A percentile compares a stretch with the other conserved stretches of the same genome.
Evolutionary conservation across 2,329 filamentous ascomycete genomes (phyloP).

Genomic region (Aaosphaeria arxii): DNA sequence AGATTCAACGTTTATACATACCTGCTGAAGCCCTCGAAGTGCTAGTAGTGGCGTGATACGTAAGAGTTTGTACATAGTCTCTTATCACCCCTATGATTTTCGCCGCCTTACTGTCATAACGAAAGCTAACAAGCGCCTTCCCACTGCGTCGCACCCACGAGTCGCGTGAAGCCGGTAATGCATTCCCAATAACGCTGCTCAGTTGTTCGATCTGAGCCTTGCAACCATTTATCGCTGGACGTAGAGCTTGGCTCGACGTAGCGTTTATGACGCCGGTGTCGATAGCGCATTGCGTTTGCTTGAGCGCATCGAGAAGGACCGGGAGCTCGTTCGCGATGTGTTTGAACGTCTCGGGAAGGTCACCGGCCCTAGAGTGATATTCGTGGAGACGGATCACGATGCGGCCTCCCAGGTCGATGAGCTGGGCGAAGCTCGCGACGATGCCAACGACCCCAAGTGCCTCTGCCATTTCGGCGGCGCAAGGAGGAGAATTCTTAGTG

Average conservation of each 20-base stretch:
- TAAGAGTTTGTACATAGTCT: constrained; percentile 5
- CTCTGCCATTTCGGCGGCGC: constrained; percentile 14
- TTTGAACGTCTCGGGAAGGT: constrained; percentile 7
- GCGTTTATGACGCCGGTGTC: constrained; percentile 4
- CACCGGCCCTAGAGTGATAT: constrained; percentile 4
- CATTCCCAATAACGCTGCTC: constrained; percentile 7
- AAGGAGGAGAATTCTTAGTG: no score
- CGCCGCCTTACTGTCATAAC: constrained; percentile 10
- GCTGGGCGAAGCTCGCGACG: constrained; percentile 13
- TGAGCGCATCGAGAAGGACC: constrained; percentile 5
- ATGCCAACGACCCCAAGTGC: constrained; percentile 11
- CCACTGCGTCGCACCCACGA: constrained; percentile 4
- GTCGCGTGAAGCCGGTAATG: constrained; percentile 5
- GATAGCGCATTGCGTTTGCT: constrained; percentile 4
- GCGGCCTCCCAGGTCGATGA: constrained; percentile 8
- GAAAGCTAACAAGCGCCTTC: constrained; percentile 9
- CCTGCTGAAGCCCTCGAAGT: background rate
- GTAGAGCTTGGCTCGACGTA: constrained; percentile 3
- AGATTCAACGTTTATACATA: background rate
- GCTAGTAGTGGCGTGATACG: constrained; percentile 1
- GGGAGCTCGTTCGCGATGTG: constrained; percentile 9
- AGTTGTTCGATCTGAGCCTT: constrained; percentile 8
- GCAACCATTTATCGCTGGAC: constrained; percentile 10
- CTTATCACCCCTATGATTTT: constrained; percentile 5
- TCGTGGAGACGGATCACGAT: constrained; percentile 11